Evolutionary conservation across 2,329 filamentous ascomycete species (phyloP).

Genomic region (Pestalotiopsis sp.): DNA sequence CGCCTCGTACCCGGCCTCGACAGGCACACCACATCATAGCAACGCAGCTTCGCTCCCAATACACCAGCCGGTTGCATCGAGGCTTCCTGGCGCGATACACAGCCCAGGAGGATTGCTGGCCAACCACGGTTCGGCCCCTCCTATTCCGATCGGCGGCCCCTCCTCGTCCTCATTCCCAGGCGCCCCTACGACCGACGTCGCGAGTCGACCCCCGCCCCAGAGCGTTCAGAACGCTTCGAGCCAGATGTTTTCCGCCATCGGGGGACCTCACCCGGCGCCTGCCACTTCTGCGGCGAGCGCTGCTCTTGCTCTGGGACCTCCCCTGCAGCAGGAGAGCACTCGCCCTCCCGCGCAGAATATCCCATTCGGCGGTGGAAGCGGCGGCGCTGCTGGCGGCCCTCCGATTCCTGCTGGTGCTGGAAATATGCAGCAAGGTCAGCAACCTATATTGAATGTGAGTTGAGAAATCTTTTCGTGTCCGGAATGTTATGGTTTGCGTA

Average conservation of each 20-base stretch:
- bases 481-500: not conserved
- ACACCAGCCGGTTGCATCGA: conserved; percentile 88
- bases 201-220: conserved; percentile 52
- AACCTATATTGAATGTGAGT: conserved; percentile 76
- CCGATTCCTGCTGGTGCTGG: conserved; percentile 43
- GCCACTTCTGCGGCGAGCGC: conserved; percentile 52
- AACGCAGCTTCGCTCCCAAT: conserved; percentile 86
- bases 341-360: conserved; percentile 62
- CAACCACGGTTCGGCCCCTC: conserved; percentile 62
- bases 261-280: conserved; percentile 23
- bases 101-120: conserved; percentile 87
- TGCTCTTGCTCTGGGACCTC: conserved; percentile 68
- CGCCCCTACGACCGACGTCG: conserved; percentile 54
- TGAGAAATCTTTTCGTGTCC: not conserved
- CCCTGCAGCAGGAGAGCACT: conserved; percentile 61
- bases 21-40: conserved; percentile 73
- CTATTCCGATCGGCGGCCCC: conserved; percentile 53
- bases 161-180: conserved; percentile 52
- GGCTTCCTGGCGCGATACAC: conserved; percentile 80
- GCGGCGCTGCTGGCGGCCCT: conserved; percentile 33
- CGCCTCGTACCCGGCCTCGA: conserved; percentile 43
- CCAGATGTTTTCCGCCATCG: conserved; percentile 51
- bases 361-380: conserved; percentile 48
- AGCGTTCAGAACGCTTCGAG: conserved; percentile 46
- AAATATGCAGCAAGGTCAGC: conserved; percentile 73